These are phyloP conservation scores for Aureobasidium pullulans DNA, from an alignment of 2,329 filamentous ascomycete genomes.

Conservation along the genomic window DNA sequence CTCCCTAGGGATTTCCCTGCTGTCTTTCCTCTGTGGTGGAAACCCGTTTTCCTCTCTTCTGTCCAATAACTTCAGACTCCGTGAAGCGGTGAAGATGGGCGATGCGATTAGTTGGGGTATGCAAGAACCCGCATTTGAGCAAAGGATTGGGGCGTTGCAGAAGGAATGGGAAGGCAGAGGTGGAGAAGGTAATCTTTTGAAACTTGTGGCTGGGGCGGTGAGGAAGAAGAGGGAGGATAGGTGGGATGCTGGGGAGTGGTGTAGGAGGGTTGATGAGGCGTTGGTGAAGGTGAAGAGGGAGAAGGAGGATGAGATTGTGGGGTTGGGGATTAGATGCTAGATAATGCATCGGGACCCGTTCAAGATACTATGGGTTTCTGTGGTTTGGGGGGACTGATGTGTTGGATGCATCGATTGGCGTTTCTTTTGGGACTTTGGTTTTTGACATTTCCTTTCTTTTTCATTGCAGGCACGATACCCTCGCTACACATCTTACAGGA, in stretches of 20 bases:
- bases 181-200: conserved; percentile 23
- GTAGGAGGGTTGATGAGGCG: not conserved
- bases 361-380: not conserved
- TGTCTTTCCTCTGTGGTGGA: conserved; percentile 35
- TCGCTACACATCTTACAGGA: not conserved
- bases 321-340: conserved; percentile 4
- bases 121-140: conserved; percentile 28
- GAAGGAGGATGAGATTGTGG: not conserved
- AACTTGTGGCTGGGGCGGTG: conserved; percentile 33
- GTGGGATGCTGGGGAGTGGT: conserved; percentile 23
- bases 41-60: conserved; percentile 34
- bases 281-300: not conserved
- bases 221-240: conserved; percentile 28
- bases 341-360: not conserved
- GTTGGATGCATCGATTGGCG: not conserved
- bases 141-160: conserved; percentile 26
- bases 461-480: conserved; percentile 1
- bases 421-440: not conserved
- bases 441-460: not conserved
- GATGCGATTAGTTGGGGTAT: conserved; percentile 34
- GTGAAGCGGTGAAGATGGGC: conserved; percentile 38
- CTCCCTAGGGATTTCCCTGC: conserved; percentile 38
- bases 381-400: not conserved
- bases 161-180: conserved; percentile 19
- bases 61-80: conserved; percentile 34